phyloP scores from a whole-genome alignment of 2,329 filamentous ascomycete species.

The Tothia fuscella region DNA sequence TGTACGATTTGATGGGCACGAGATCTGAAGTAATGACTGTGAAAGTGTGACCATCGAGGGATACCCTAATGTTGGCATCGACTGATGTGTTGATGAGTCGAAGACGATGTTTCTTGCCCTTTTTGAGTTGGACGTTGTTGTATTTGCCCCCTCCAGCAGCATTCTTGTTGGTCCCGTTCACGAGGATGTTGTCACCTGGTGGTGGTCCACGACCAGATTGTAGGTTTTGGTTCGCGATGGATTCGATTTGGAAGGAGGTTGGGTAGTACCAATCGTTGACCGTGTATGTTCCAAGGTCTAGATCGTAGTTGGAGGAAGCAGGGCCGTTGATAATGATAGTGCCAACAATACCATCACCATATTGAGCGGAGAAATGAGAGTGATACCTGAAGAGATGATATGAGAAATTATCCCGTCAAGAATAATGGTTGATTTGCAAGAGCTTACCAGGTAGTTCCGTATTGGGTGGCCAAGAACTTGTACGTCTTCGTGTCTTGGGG shows the following conservation, averaged over 20 bases:
- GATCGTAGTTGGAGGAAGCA: constrained; percentile 22
- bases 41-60: constrained; percentile 12
- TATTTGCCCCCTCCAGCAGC: constrained; percentile 24
- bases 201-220: constrained; percentile 22
- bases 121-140: constrained; percentile 22
- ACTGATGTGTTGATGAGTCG: constrained; percentile 13
- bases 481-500: constrained; percentile 41
- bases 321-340: constrained; percentile 23
- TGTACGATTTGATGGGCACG: constrained; percentile 16
- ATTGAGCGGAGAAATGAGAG: constrained; percentile 22
- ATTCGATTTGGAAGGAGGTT: constrained; percentile 16
- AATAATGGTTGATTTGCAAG: no score
- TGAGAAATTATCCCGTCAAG: not conserved
- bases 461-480: constrained; percentile 37
- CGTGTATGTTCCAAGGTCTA: constrained; percentile 20
- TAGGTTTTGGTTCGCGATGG: constrained; percentile 22
- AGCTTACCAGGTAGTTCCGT: constrained; percentile 22
- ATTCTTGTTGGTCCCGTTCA: constrained; percentile 30
- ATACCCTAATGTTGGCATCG: constrained; percentile 12
- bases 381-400: constrained; percentile 16
- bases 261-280: constrained; percentile 21
- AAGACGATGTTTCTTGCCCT: constrained; percentile 12
- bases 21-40: constrained; percentile 13
- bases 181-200: constrained; percentile 33
- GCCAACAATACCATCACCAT: constrained; percentile 22